phyloP scores from a whole-genome alignment of 2,329 filamentous ascomycete genomes.

The Talaromyces sp. region DNA sequence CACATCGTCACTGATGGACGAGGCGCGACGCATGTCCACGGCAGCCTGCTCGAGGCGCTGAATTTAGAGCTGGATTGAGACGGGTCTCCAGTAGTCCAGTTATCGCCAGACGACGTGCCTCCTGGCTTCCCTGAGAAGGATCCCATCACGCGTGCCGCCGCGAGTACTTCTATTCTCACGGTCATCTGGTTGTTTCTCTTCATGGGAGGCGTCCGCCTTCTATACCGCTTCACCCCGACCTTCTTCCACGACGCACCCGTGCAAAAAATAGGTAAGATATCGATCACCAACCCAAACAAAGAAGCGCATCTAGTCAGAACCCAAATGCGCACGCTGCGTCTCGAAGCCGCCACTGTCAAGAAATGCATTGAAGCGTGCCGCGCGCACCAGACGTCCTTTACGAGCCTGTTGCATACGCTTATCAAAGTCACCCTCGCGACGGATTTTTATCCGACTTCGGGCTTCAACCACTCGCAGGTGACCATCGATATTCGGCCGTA shows the following conservation, averaged over 20 bases:
- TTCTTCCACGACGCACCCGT: background rate
- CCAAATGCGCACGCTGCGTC: background rate
- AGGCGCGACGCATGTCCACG: background rate
- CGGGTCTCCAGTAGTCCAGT: background rate
- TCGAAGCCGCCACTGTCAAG: background rate
- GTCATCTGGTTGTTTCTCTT: background rate
- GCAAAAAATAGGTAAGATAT: background rate
- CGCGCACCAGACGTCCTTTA: background rate
- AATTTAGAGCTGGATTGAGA: background rate
- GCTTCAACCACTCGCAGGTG: background rate
- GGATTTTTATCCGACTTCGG: background rate
- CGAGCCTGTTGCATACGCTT: background rate
- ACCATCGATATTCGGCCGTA: background rate
- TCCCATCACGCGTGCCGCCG: background rate
- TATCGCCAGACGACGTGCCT: background rate
- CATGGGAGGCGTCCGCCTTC: background rate
- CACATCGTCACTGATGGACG: background rate
- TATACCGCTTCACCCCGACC: background rate
- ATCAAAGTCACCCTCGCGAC: background rate
- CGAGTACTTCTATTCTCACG: background rate
- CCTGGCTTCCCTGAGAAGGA: background rate
- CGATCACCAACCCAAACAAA: background rate
- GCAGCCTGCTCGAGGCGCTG: background rate
- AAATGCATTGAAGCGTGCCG: background rate
- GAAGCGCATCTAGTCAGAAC: background rate